Evolutionary conservation across 768 basidiomycete species (phyloP).

Genomic region (Favolaschia claudopus): DNA sequence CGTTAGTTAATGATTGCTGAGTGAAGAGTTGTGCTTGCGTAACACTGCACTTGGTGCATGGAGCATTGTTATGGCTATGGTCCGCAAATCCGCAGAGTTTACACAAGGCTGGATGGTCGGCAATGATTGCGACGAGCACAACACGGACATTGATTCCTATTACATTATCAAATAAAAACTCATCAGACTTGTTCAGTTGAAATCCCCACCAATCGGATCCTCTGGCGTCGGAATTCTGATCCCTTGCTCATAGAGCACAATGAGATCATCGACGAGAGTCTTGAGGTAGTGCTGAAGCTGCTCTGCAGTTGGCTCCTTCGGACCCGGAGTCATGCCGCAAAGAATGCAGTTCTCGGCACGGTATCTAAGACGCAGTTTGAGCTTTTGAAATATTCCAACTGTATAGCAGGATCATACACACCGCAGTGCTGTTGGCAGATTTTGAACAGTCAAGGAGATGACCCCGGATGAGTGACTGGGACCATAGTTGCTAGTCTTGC

Average conservation of each 20-base stretch:
- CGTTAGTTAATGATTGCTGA: conserved; percentile 19
- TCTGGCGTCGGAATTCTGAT: conserved; percentile 18
- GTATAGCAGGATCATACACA: not conserved
- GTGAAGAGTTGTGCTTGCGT: conserved; percentile 21
- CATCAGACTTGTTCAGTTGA: no score
- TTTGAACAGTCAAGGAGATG: conserved; percentile 28
- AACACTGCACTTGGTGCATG: conserved; percentile 36
- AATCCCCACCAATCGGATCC: conserved; percentile 29
- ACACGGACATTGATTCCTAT: conserved; percentile 26
- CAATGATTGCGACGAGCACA: conserved; percentile 34
- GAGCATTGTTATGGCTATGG: conserved; percentile 30
- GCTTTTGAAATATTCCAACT: not conserved
- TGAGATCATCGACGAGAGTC: conserved; percentile 38
- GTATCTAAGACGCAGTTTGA: conserved; percentile 20
- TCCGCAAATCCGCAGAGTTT: conserved; percentile 36
- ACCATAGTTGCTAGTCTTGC: conserved; percentile 22
- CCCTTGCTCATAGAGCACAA: conserved; percentile 35
- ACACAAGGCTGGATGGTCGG: conserved; percentile 38
- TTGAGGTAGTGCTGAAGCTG: conserved; percentile 35
- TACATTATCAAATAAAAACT: not conserved
- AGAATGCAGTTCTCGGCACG: conserved; percentile 32
- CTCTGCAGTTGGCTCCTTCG: conserved; percentile 34
- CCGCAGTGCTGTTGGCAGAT: conserved; percentile 21
- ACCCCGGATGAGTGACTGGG: conserved; percentile 32
- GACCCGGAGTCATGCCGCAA: conserved; percentile 33